Evolutionary conservation across 768 basidiomycete genomes (phyloP), one percentile per base, ranked within the genome.

Genomic region (Phaeolepiota aurea): DNA sequence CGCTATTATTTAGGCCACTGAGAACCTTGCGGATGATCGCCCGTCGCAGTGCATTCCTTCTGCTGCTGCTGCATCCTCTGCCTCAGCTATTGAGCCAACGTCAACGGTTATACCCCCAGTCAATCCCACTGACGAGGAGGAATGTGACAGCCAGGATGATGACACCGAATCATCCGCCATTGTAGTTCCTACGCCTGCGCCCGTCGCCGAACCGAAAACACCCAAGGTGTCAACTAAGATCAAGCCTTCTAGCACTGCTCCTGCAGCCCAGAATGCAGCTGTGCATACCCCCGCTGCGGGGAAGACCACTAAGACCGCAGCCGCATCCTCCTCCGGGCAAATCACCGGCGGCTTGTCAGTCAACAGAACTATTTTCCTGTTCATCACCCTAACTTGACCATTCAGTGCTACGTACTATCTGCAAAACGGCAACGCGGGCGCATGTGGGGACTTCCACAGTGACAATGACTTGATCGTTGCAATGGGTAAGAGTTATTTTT

Each of bases 381-480:
- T 33, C 14, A 18, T 32, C 5, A 45, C 12, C 41, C 43, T 46
- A 21, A 43, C 51, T 18, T 48, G 13, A 43, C 20, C n/a, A 37
- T 37, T 41, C 20, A 79, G 78, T 44, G 80, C 74, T 25, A 83
- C 81, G 2, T 83, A 59, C 58, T 89, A 72, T 68, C 74, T 67
- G 61, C 87, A 88, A 68, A 63, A 74, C 35, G 84, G 82, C 35
- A 67, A 68, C 28, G 66, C 85, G 5, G 92, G 92, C 40, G 85
- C 87, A 4, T 96, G 93, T 58, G 93, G 92, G 19, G 53, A 47
- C 13, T 59, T 65, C 16, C 62, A 72, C 69, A 43, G 53, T 2
- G 92, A 94, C 61, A 50, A 11, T 19, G 79, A 65, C 48, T 38
- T 65, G 25, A 71, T 87, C 50, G 77, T 69, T 50, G 85, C 84